Conservation (phyloP, 2,329 filamentous ascomycete genomes). For the Colletotrichum lindemuthianum region DNA sequence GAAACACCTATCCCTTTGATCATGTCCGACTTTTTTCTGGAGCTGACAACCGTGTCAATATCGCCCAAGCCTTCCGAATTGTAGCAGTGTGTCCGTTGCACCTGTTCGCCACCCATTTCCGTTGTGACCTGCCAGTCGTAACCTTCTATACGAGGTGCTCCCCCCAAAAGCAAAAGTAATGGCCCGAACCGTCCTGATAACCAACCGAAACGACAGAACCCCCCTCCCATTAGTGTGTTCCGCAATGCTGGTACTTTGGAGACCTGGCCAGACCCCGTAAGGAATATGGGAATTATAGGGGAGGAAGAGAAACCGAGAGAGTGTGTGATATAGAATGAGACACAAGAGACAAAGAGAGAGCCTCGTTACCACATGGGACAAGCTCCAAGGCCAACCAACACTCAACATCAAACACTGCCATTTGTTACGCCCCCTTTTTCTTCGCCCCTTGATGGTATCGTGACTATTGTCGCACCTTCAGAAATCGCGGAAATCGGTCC, state of each 20-base stretch:
- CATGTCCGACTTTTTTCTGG: no score
- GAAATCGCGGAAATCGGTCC: no score
- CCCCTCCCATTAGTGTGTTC: constrained; percentile 18
- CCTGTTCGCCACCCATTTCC: constrained; percentile 10
- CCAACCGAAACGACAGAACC: constrained; percentile 13
- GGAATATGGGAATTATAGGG: neutral
- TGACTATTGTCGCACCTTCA: no score
- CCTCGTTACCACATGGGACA: no score
- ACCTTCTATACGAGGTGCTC: neutral
- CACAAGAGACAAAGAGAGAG: no score
- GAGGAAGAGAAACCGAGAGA: neutral
- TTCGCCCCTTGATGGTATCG: no score
- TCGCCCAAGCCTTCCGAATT: neutral
- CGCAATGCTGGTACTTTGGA: constrained; percentile 11
- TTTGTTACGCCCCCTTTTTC: no score
- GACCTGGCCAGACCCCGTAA: constrained; percentile 1
- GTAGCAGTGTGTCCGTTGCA: neutral
- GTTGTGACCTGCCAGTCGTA: constrained; percentile 10
- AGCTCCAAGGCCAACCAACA: no score
- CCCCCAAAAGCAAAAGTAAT: neutral
- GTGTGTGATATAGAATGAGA: no score
- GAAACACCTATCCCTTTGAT: no score
- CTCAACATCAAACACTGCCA: no score
- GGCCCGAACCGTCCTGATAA: neutral
- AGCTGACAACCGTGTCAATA: no score